Evolutionary conservation across 441 rosid genomes (phyloP).

Genomic region (Codiaeum variegatum): DNA sequence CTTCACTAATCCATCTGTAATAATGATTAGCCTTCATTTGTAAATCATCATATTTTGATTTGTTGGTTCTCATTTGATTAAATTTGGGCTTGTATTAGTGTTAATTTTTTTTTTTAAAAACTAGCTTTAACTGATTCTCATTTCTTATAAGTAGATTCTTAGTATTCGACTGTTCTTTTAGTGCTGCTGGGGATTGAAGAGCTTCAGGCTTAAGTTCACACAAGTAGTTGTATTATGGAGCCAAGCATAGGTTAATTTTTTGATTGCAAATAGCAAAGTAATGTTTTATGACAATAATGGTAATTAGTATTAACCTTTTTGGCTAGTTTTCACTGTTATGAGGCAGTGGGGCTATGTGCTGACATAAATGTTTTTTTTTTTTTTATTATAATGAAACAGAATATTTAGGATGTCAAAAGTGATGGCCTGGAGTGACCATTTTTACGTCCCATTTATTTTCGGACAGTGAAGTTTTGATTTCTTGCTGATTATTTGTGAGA

Average conservation of each 20-base stretch:
- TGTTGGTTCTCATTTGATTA: neutral
- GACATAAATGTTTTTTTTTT: neutral
- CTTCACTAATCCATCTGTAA: neutral
- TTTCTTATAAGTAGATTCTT: neutral
- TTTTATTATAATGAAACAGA: conserved; percentile 14
- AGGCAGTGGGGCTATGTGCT: neutral
- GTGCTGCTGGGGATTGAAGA: neutral
- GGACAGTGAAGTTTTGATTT: conserved; percentile 27
- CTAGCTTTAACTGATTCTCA: neutral
- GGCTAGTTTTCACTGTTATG: neutral
- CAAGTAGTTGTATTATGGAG: neutral
- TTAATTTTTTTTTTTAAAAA: neutral
- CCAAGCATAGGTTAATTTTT: neutral
- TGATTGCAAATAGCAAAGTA: neutral
- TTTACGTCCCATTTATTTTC: conserved; percentile 2
- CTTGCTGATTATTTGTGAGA: conserved; percentile 21
- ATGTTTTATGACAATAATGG: neutral
- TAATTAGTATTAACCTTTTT: neutral
- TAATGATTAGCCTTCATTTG: neutral
- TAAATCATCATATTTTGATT: neutral
- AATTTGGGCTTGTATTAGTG: neutral
- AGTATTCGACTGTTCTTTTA: neutral
- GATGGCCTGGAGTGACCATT: conserved; percentile 28
- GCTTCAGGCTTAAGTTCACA: neutral
- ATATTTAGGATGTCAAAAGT: conserved; percentile 4